These are phyloP conservation scores for Cokeromyces recurvatus DNA, from an alignment of 371 early-diverging fungal genomes.

Conservation along the genomic window DNA sequence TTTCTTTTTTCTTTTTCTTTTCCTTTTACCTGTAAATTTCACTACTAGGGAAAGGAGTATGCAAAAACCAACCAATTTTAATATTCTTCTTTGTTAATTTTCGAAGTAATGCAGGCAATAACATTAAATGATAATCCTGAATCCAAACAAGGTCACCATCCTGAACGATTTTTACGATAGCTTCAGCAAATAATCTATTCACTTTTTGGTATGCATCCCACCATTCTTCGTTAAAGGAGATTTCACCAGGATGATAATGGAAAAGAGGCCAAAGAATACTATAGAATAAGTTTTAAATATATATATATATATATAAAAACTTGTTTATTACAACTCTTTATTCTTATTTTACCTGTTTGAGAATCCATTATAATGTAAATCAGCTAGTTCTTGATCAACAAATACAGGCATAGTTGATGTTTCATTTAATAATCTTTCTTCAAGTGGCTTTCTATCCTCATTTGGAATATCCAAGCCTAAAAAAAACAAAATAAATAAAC, in stretches of 20 bases:
- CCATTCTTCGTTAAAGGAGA: conserved; percentile 84
- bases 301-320: not conserved
- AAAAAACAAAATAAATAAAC: not conserved
- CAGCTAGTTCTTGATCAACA: conserved; percentile 93
- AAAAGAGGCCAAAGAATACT: conserved; percentile 94
- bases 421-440: conserved; percentile 68
- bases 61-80: conserved; percentile 98
- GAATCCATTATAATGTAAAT: conserved; percentile 98
- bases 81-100: conserved; percentile 65
- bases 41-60: conserved; percentile 97
- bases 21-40: conserved; percentile 87
- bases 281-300: not conserved
- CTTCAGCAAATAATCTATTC: conserved; percentile 87
- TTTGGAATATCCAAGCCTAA: conserved; percentile 77
- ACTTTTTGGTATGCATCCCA: conserved; percentile 96
- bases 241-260: conserved; percentile 97
- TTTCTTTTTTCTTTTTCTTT: too few relatives aligned
- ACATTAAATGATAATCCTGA: conserved; percentile 99
- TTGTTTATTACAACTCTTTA: too few relatives aligned
- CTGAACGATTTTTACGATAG: conserved; percentile 70
- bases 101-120: conserved; percentile 85
- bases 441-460: conserved; percentile 77
- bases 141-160: conserved; percentile 97
- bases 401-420: conserved; percentile 96
- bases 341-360: conserved; percentile 75